Conservation (phyloP, 2,329 filamentous ascomycete species). For the Aspergillus aculeatus region DNA sequence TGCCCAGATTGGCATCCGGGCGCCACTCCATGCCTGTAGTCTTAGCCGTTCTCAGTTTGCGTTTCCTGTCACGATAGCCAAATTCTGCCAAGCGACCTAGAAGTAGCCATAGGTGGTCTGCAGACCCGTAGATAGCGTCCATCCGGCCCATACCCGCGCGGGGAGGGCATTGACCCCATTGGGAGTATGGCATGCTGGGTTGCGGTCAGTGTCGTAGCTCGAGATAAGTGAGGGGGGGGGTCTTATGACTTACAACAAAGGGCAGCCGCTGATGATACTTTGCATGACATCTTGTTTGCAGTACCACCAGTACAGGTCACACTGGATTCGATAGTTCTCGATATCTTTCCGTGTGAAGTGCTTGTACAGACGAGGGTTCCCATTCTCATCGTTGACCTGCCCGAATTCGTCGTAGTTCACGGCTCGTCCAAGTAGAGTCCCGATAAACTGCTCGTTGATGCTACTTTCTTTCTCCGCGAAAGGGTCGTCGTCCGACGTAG, state of each 20-base stretch:
- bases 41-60: slow-evolving; percentile 71
- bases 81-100: slow-evolving; percentile 79
- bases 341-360: slow-evolving; percentile 60
- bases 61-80: slow-evolving; percentile 69
- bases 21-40: slow-evolving; percentile 58
- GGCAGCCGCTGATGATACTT: slow-evolving; percentile 81
- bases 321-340: slow-evolving; percentile 74
- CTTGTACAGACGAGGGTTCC: slow-evolving; percentile 24
- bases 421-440: slow-evolving; percentile 56
- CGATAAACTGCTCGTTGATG: slow-evolving; percentile 58
- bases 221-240: not conserved
- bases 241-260: slow-evolving; percentile 67
- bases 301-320: slow-evolving; percentile 95
- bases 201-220: slow-evolving; percentile 18
- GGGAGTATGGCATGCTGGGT: slow-evolving; percentile 70
- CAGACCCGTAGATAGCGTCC: slow-evolving; percentile 81
- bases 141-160: slow-evolving; percentile 73
- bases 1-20: slow-evolving; percentile 51
- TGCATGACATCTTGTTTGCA: slow-evolving; percentile 92
- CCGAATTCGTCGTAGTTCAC: slow-evolving; percentile 61
- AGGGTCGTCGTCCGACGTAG: slow-evolving; percentile 42
- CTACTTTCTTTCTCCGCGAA: slow-evolving; percentile 46
- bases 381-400: slow-evolving; percentile 41
- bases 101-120: slow-evolving; percentile 81
- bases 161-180: slow-evolving; percentile 85